These are phyloP conservation scores for Jasminum sambac DNA, from an alignment of 257 asterid genomes.

Conservation along the genomic window DNA sequence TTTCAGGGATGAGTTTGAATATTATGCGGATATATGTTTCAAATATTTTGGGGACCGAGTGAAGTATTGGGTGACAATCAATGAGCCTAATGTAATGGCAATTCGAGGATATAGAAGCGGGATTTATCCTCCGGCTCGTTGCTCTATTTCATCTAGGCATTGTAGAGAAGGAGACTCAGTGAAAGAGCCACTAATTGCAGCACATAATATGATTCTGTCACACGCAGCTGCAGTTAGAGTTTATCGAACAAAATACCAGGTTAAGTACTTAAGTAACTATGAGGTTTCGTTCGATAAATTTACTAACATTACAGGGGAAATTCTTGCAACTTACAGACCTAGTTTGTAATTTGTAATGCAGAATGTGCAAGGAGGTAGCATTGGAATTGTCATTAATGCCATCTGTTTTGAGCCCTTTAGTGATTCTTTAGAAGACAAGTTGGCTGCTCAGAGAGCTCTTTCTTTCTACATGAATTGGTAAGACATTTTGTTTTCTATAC, in stretches of 20 bases:
- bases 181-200: slow-evolving; percentile 57
- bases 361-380: slow-evolving; percentile 48
- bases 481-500: slow-evolving; percentile 1
- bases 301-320: neutral
- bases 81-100: slow-evolving; percentile 64
- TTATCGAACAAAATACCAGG: slow-evolving; percentile 57
- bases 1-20: slow-evolving; percentile 59
- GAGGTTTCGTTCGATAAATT: neutral
- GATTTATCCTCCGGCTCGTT: slow-evolving; percentile 54
- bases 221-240: slow-evolving; percentile 52
- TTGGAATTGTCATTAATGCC: slow-evolving; percentile 54
- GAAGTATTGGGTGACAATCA: slow-evolving; percentile 64
- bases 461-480: slow-evolving; percentile 60
- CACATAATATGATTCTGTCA: slow-evolving; percentile 60
- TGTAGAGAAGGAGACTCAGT: slow-evolving; percentile 55
- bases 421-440: slow-evolving; percentile 49
- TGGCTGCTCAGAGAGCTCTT: slow-evolving; percentile 61
- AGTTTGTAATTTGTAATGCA: slow-evolving; percentile 14
- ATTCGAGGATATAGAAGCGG: slow-evolving; percentile 55
- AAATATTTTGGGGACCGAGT: slow-evolving; percentile 60
- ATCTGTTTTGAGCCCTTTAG: slow-evolving; percentile 55
- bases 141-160: slow-evolving; percentile 47
- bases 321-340: neutral
- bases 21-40: slow-evolving; percentile 64
- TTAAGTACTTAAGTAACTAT: slow-evolving; percentile 5